These are phyloP conservation scores for Umbelopsis vinacea DNA, from an alignment of 192 early-diverging fungal genomes.

Conservation along the genomic window DNA sequence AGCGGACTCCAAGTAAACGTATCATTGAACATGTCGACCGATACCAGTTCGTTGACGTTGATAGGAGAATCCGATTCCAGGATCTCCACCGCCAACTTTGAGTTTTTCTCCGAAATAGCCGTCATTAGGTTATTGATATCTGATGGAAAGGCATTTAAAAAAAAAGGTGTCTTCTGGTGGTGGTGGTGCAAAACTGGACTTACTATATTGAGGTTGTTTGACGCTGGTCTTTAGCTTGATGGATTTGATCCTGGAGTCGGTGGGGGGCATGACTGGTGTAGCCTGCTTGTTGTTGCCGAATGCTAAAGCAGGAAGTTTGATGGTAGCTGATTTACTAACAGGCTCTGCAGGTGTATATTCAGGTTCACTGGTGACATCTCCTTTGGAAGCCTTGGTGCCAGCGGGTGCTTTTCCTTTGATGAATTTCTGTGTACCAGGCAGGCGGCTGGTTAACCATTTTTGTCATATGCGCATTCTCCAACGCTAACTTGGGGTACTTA, in stretches of 20 bases:
- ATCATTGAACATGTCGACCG: conserved; percentile 47
- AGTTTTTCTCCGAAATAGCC: conserved; percentile 24
- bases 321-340: conserved; percentile 10
- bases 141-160: background rate
- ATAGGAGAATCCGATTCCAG: conserved; percentile 19
- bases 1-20: conserved; percentile 83
- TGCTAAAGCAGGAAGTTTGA: conserved; percentile 11
- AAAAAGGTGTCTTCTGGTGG: no score
- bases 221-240: conserved; percentile 5
- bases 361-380: background rate
- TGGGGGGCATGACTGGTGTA: no score
- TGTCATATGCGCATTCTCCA: background rate
- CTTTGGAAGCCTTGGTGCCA: background rate
- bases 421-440: conserved; percentile 34
- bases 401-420: conserved; percentile 21
- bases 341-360: background rate
- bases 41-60: conserved; percentile 34
- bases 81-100: conserved; percentile 19
- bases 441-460: background rate
- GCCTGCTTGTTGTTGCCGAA: background rate
- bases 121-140: conserved; percentile 20
- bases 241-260: conserved; percentile 8
- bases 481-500: conserved; percentile 18
- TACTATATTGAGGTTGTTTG: background rate
- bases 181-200: background rate